A percentile compares a stretch with the other conserved stretches of the same genome.
These are phyloP conservation scores for Pseudoneurospora amorphoporcata DNA, from an alignment of 495 filamentous ascomycete species.

Conservation along the genomic window DNA sequence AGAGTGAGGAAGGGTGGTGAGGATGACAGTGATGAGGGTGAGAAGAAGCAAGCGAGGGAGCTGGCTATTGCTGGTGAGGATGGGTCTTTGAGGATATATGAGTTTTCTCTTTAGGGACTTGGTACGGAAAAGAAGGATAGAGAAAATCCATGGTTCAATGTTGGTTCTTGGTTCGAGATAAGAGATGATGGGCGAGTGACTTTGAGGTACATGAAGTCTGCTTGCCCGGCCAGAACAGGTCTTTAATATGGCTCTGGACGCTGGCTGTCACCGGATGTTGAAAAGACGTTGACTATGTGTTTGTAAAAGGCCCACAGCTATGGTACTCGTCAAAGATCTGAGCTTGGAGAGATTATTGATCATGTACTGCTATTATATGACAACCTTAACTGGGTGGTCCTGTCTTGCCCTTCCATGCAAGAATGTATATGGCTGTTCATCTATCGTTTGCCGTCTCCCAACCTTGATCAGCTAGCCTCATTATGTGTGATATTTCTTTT, in stretches of 20 bases:
- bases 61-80: slow-evolving; percentile 80
- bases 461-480: background rate
- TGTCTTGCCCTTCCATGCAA: background rate
- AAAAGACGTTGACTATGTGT: background rate
- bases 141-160: background rate
- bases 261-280: background rate
- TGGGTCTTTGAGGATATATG: slow-evolving; percentile 64
- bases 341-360: background rate
- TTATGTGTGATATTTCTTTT: background rate
- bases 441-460: background rate
- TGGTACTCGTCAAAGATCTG: background rate
- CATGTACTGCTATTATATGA: background rate
- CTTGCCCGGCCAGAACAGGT: background rate
- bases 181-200: background rate
- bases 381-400: background rate
- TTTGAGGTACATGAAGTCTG: background rate
- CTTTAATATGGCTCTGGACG: background rate
- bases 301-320: too few relatives aligned
- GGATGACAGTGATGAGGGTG: background rate
- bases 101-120: slow-evolving; percentile 25
- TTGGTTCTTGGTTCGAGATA: background rate
- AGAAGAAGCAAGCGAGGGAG: slow-evolving; percentile 28
- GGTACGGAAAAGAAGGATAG: background rate
- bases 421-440: background rate
- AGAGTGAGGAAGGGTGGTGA: slow-evolving; percentile 4